A percentile compares a stretch with the other conserved stretches of the same genome.
Evolutionary conservation across 495 filamentous ascomycete genomes (phyloP).

Genomic region (Aspergillus asperescens): DNA sequence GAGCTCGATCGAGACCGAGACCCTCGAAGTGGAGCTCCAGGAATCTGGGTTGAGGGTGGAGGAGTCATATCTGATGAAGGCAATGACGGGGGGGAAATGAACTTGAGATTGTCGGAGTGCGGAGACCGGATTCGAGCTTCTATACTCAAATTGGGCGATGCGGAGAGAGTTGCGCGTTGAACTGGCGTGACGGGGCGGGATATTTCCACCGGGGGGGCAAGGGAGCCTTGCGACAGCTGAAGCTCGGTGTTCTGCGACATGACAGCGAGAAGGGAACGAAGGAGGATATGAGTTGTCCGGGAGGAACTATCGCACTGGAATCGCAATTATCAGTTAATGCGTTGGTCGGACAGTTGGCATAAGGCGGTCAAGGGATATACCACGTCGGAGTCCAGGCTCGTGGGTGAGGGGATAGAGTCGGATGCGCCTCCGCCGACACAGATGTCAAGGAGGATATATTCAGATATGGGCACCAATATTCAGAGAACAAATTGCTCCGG

Average conservation of each 20-base stretch:
- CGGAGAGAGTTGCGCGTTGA: conserved; percentile 35
- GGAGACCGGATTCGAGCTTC: conserved; percentile 26
- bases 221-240: conserved; percentile 31
- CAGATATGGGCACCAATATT: not conserved
- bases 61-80: conserved; percentile 59
- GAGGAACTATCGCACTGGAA: conserved; percentile 26
- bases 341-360: conserved; percentile 12
- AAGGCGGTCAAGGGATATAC: conserved; percentile 27
- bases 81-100: conserved; percentile 36
- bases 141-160: conserved; percentile 37
- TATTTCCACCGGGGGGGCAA: conserved; percentile 40
- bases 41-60: conserved; percentile 67
- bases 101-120: conserved; percentile 31
- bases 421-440: not conserved
- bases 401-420: not conserved
- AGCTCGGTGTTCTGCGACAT: conserved; percentile 37
- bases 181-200: conserved; percentile 33
- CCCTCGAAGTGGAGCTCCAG: conserved; percentile 35
- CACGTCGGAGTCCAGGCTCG: conserved; percentile 8
- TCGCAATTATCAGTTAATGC: conserved; percentile 8
- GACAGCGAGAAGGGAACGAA: conserved; percentile 11
- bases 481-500: not conserved
- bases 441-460: not conserved
- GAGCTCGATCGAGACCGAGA: conserved; percentile 41
- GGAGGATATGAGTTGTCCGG: conserved; percentile 10